These are phyloP conservation scores for Gaeumannomyces tritici DNA, from an alignment of 2,329 filamentous ascomycete species.

Conservation along the genomic window DNA sequence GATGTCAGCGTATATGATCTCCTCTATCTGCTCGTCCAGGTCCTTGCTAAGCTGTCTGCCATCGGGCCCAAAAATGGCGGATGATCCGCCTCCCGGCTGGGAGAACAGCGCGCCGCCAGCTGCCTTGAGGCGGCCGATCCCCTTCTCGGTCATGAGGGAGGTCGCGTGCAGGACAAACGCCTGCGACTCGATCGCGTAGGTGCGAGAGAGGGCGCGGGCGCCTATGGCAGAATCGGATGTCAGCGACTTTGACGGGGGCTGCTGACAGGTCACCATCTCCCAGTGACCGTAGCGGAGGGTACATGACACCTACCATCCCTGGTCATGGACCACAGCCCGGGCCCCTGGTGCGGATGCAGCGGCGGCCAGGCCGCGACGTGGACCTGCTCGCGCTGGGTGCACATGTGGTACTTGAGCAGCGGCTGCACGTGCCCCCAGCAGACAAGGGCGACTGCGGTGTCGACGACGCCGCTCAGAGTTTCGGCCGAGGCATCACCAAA, in stretches of 20 bases:
- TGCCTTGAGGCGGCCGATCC: constrained; percentile 31
- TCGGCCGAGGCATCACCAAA: constrained; percentile 33
- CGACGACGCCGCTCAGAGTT: constrained; percentile 27
- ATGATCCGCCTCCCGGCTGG: constrained; percentile 10
- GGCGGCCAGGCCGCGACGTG: constrained; percentile 39
- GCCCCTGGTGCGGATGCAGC: constrained; percentile 15
- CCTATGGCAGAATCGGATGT: no score
- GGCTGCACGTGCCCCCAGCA: constrained; percentile 45
- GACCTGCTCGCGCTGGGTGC: constrained; percentile 31
- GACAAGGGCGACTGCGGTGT: constrained; percentile 28
- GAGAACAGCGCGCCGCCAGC: constrained; percentile 16
- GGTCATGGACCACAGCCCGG: constrained; percentile 19
- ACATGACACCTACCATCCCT: no score
- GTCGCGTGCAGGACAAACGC: constrained; percentile 46
- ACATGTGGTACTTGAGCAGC: constrained; percentile 36
- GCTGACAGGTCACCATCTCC: no score
- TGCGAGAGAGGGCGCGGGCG: constrained; percentile 31
- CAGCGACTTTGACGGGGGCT: no score
- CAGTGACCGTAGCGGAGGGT: no score
- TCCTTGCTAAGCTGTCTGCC: constrained; percentile 10
- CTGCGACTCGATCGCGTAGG: constrained; percentile 46
- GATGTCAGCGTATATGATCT: constrained; percentile 25
- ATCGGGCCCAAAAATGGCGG: constrained; percentile 13
- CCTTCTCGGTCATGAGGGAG: constrained; percentile 32
- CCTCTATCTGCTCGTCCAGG: constrained; percentile 9